Conservation (phyloP, 208 protist genomes). For the Trypanosoma congolense region DNA sequence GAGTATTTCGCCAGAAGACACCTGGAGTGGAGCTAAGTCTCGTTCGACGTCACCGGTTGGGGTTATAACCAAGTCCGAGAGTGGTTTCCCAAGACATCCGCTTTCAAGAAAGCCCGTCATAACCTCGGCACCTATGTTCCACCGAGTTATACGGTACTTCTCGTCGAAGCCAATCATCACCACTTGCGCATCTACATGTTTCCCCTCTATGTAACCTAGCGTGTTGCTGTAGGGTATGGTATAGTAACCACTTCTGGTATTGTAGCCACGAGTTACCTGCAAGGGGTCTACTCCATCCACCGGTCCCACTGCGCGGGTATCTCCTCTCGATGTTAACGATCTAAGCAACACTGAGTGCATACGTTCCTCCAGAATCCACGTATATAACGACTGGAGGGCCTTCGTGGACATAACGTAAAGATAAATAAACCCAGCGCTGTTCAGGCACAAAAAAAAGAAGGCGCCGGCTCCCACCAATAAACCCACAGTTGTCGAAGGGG, state of each 20-base stretch:
- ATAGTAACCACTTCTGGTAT: constrained; percentile 72
- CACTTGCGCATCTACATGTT: constrained; percentile 74
- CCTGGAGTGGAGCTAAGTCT: constrained; percentile 32
- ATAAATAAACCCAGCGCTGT: constrained; percentile 28
- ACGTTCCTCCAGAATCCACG: constrained; percentile 38
- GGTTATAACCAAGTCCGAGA: constrained; percentile 74
- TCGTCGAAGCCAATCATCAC: constrained; percentile 87
- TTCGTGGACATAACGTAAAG: constrained; percentile 38
- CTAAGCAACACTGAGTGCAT: constrained; percentile 20
- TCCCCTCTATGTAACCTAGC: constrained; percentile 84
- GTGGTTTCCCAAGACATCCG: constrained; percentile 78
- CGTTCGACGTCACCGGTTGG: constrained; percentile 27
- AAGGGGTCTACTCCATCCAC: neutral
- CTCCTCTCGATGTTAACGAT: neutral
- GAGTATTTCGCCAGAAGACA: constrained; percentile 34
- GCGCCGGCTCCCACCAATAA: constrained; percentile 43
- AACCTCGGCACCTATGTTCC: constrained; percentile 81
- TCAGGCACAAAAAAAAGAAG: constrained; percentile 38
- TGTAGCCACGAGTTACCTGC: constrained; percentile 9
- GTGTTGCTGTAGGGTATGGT: constrained; percentile 62
- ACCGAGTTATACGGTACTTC: constrained; percentile 73
- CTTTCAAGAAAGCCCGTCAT: constrained; percentile 82
- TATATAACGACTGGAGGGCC: constrained; percentile 53
- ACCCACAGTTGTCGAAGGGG: constrained; percentile 32
- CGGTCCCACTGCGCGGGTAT: constrained; percentile 1